Evolutionary conservation across 2,329 filamentous ascomycete species (phyloP).

Genomic region (Ascochyta clinopodiicola): DNA sequence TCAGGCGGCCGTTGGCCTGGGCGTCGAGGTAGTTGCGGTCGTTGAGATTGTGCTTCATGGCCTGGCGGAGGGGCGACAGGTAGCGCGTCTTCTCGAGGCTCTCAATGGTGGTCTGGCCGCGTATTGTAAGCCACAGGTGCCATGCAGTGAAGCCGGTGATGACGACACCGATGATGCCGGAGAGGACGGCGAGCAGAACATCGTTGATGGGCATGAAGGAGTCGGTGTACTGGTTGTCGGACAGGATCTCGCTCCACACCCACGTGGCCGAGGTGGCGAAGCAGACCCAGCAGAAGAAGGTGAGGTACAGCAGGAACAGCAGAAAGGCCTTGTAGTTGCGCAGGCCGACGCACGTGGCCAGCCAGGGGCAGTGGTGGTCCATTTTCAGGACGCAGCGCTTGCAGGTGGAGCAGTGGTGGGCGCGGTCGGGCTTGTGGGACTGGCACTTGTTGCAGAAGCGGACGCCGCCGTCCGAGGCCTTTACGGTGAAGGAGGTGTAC

Average conservation of each 20-base stretch:
- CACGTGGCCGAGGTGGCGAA: slow-evolving; percentile 80
- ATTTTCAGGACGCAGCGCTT: slow-evolving; percentile 96
- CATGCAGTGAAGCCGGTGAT: slow-evolving; percentile 87
- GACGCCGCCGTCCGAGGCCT: slow-evolving; percentile 77
- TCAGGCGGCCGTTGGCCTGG: slow-evolving; percentile 50
- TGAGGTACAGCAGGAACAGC: slow-evolving; percentile 88
- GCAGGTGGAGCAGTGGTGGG: slow-evolving; percentile 97
- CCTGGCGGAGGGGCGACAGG: slow-evolving; percentile 76
- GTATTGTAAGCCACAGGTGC: slow-evolving; percentile 82
- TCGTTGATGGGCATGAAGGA: slow-evolving; percentile 87
- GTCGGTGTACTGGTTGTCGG: slow-evolving; percentile 73
- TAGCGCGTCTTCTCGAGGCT: slow-evolving; percentile 96
- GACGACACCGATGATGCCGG: slow-evolving; percentile 90
- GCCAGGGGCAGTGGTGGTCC: slow-evolving; percentile 99
- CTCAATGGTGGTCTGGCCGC: slow-evolving; percentile 92
- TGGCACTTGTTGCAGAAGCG: slow-evolving; percentile 98
- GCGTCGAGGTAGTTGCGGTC: slow-evolving; percentile 52
- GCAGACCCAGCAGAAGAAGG: slow-evolving; percentile 80
- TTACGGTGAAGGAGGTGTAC: slow-evolving; percentile 85
- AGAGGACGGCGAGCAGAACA: slow-evolving; percentile 83
- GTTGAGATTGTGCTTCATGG: slow-evolving; percentile 68
- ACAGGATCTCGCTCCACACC: slow-evolving; percentile 84
- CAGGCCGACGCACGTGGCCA: slow-evolving; percentile 92
- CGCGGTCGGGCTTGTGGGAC: slow-evolving; percentile 89
- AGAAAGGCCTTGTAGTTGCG: slow-evolving; percentile 96